Evolutionary conservation across 75 land plant genomes (phyloP).

Genomic region (Cunninghamia lanceolata): DNA sequence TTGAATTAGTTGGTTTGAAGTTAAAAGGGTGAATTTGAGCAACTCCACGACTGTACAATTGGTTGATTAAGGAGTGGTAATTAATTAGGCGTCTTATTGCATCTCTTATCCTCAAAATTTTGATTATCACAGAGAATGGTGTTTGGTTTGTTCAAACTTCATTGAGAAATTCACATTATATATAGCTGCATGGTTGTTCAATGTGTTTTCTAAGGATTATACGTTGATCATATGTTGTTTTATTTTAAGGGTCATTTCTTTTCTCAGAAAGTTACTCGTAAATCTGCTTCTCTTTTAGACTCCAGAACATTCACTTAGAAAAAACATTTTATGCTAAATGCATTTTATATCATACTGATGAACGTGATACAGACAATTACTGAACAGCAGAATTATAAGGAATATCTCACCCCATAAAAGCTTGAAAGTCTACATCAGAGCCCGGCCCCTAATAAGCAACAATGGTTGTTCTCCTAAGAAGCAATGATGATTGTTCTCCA

Average conservation of each 20-base stretch:
- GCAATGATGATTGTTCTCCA: not conserved
- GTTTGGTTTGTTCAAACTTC: too few relatives aligned
- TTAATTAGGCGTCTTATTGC: too few relatives aligned
- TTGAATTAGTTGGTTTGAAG: not conserved
- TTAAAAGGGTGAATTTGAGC: not conserved
- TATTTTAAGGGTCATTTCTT: too few relatives aligned
- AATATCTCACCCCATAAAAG: not conserved
- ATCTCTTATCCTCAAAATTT: too few relatives aligned
- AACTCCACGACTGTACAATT: not conserved
- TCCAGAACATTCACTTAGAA: too few relatives aligned
- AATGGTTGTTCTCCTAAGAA: too few relatives aligned
- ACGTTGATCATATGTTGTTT: not conserved
- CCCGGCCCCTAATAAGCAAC: slow-evolving; percentile 5
- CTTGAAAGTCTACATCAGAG: not conserved
- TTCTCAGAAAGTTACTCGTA: too few relatives aligned
- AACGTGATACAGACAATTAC: not conserved
- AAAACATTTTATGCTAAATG: not conserved
- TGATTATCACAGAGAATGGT: too few relatives aligned
- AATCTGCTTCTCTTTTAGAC: too few relatives aligned
- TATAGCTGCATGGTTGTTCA: too few relatives aligned
- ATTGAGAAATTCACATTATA: too few relatives aligned
- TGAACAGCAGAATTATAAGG: not conserved
- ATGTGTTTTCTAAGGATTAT: not conserved
- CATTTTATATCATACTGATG: not conserved
- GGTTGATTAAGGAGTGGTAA: not conserved